A percentile compares a stretch with the other conserved stretches of the same genome.
These are phyloP conservation scores for Sclerotinia subarctica DNA, from an alignment of 2,329 filamentous ascomycete species.

Conservation along the genomic window DNA sequence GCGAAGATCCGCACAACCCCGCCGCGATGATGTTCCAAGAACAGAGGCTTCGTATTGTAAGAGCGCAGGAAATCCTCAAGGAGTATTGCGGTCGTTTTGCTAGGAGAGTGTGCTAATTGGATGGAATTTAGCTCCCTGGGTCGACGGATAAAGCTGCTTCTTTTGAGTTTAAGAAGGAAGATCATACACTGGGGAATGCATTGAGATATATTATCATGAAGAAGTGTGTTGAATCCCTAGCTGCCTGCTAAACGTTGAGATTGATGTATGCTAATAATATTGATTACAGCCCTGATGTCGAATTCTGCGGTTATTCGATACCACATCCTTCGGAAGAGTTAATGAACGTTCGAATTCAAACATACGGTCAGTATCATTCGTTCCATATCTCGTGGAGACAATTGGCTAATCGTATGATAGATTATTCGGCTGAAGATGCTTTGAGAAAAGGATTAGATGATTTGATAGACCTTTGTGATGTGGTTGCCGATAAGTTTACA, in stretches of 20 bases:
- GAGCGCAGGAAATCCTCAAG: constrained; percentile 11
- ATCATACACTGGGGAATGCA: constrained; percentile 93
- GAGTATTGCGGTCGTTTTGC: neutral
- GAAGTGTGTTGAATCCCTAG: constrained; percentile 61
- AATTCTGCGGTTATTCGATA: constrained; percentile 98
- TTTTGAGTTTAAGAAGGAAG: constrained; percentile 91
- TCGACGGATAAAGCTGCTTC: constrained; percentile 74
- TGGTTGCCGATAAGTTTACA: constrained; percentile 87
- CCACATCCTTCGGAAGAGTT: constrained; percentile 93
- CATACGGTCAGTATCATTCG: constrained; percentile 66
- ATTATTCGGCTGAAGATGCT: constrained; percentile 76
- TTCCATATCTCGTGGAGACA: neutral
- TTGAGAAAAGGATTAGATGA: constrained; percentile 88
- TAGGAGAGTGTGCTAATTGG: neutral
- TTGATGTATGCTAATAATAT: constrained; percentile 21
- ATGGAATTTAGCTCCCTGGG: constrained; percentile 10
- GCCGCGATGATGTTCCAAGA: constrained; percentile 25
- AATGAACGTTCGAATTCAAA: constrained; percentile 98
- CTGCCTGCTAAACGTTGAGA: neutral
- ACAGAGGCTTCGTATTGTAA: constrained; percentile 35
- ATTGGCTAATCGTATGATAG: constrained; percentile 45
- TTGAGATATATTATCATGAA: constrained; percentile 97
- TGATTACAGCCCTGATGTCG: constrained; percentile 74
- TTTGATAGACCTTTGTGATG: constrained; percentile 87
- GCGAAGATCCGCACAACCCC: constrained; percentile 25